Conservation (phyloP, 176 grass and related monocot genomes). For the Musa itinerans region DNA sequence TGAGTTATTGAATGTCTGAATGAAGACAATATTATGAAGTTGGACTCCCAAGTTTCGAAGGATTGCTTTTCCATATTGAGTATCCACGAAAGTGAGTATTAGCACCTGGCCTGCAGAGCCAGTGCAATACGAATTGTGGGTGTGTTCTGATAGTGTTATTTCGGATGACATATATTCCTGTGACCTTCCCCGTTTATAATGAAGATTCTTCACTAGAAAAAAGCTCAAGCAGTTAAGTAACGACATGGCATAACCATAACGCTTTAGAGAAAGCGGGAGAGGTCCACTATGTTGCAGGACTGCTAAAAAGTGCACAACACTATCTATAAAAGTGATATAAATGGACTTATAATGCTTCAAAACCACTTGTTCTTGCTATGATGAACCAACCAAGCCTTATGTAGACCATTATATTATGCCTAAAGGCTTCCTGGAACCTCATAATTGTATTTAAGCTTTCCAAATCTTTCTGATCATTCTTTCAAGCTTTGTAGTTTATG, state of each 20-base stretch:
- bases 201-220: slow-evolving; percentile 70
- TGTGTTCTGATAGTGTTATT: slow-evolving; percentile 41
- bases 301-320: background rate
- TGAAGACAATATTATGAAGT: slow-evolving; percentile 51
- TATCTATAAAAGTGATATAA: background rate
- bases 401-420: background rate
- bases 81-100: slow-evolving; percentile 63
- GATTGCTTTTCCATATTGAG: slow-evolving; percentile 29
- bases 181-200: slow-evolving; percentile 74
- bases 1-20: slow-evolving; percentile 70
- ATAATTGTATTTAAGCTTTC: background rate
- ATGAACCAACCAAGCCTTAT: background rate
- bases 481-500: no score
- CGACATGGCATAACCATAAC: slow-evolving; percentile 61
- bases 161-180: slow-evolving; percentile 66
- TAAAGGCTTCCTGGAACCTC: background rate
- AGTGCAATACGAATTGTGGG: slow-evolving; percentile 77
- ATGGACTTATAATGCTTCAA: background rate
- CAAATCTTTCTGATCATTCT: background rate
- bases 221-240: slow-evolving; percentile 58
- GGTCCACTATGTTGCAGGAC: slow-evolving; percentile 26
- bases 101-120: slow-evolving; percentile 76
- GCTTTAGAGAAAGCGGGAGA: slow-evolving; percentile 63
- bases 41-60: slow-evolving; percentile 51
- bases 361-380: background rate